A percentile compares a stretch with the other conserved stretches of the same genome.
Conservation (phyloP, 163 green algal species). For the Dunaliella salina region DNA sequence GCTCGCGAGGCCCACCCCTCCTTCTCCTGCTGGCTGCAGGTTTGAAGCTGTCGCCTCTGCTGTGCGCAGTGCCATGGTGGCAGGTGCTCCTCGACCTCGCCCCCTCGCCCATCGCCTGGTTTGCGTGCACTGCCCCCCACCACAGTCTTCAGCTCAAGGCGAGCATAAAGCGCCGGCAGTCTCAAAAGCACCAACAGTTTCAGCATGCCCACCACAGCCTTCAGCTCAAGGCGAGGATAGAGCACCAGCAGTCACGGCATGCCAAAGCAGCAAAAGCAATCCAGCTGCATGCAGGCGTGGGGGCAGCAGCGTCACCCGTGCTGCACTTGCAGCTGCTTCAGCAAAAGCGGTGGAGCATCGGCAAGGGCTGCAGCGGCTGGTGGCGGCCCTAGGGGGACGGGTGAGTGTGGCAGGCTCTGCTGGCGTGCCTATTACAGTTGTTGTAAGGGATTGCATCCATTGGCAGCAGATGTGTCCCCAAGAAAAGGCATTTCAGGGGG, state of each 20-base stretch:
- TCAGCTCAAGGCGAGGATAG: background rate
- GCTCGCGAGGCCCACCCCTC: no score
- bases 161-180: constrained; percentile 8
- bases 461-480: no score
- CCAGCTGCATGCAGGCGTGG: background rate
- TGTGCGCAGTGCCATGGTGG: constrained; percentile 21
- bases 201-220: background rate
- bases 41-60: constrained; percentile 30
- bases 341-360: constrained; percentile 19
- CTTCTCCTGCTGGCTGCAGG: background rate
- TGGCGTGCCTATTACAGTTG: background rate
- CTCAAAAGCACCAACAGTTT: no score
- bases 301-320: background rate
- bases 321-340: background rate
- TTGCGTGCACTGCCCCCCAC: constrained; percentile 27
- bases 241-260: background rate
- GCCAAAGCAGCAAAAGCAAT: no score
- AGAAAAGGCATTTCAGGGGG: no score
- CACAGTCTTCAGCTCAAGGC: background rate
- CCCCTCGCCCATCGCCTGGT: constrained; percentile 31
- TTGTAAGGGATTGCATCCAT: no score
- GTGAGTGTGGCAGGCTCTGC: constrained; percentile 19
- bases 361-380: constrained; percentile 39
- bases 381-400: constrained; percentile 48
- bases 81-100: constrained; percentile 1